These are phyloP conservation scores for Pleurotus pulmonarius DNA, from an alignment of 768 basidiomycete species.

Conservation along the genomic window DNA sequence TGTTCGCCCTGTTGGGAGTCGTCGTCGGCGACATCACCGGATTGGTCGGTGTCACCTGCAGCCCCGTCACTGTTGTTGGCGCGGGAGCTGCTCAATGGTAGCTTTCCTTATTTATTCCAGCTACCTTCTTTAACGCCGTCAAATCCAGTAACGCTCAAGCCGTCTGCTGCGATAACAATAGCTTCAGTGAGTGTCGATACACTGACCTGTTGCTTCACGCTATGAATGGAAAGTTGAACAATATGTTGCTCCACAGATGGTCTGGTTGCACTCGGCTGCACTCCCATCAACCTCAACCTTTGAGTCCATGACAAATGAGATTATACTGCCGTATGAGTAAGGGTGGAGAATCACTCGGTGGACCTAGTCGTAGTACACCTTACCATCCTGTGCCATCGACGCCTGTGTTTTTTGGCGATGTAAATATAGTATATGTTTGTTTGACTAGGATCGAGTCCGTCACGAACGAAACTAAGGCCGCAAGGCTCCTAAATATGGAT, in stretches of 20 bases:
- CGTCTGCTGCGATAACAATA: constrained; percentile 27
- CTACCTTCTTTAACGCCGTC: neutral
- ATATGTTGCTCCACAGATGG: constrained; percentile 1
- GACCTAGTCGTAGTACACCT: neutral
- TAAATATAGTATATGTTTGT: too few relatives aligned
- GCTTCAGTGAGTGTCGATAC: constrained; percentile 17
- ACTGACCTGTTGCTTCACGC: neutral
- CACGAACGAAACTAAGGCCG: too few relatives aligned
- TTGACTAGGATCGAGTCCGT: too few relatives aligned
- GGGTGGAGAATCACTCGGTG: neutral
- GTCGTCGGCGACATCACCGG: constrained; percentile 18
- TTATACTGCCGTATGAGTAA: neutral
- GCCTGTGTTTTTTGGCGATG: too few relatives aligned
- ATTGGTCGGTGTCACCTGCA: constrained; percentile 22
- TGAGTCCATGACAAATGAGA: neutral
- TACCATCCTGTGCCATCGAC: too few relatives aligned
- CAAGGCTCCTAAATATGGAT: too few relatives aligned
- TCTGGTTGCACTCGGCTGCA: constrained; percentile 10
- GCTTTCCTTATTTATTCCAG: neutral
- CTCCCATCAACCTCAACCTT: constrained; percentile 18
- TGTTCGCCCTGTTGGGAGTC: constrained; percentile 21
- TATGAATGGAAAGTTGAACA: neutral
- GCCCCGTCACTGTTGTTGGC: constrained; percentile 23
- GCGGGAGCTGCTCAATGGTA: constrained; percentile 19
- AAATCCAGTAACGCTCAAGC: constrained; percentile 18